A percentile compares a stretch with the other conserved stretches of the same genome.
Evolutionary conservation across 2,329 filamentous ascomycete genomes (phyloP).

Genomic region (Mycosphaerella sp.): DNA sequence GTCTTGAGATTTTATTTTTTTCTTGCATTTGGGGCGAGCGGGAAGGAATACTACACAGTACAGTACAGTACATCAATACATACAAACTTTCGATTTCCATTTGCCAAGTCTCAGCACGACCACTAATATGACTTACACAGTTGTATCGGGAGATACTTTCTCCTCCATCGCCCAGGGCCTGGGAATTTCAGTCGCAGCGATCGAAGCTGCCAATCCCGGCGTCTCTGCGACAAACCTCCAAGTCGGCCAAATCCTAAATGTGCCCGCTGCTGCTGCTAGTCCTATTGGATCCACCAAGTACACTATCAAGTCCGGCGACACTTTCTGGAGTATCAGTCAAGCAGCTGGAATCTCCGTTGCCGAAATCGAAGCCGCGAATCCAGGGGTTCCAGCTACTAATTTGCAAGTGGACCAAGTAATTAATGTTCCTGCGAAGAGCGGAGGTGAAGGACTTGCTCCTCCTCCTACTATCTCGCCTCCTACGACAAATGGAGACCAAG

Average conservation of each 20-base stretch:
- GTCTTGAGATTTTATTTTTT: no score
- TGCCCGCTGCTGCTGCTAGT: background rate
- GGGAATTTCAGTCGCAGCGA: constrained; percentile 1
- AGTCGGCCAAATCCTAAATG: constrained; percentile 9
- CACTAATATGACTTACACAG: constrained; percentile 4
- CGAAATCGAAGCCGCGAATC: constrained; percentile 6
- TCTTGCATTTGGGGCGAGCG: no score
- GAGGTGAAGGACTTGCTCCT: background rate
- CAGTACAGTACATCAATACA: no score
- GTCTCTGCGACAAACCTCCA: background rate
- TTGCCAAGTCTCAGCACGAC: background rate
- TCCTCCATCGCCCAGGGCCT: constrained; percentile 9
- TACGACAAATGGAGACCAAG: no score
- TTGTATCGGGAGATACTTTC: constrained; percentile 7
- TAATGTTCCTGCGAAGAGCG: background rate
- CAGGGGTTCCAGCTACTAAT: constrained; percentile 4
- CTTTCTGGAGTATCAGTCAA: constrained; percentile 4
- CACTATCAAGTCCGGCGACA: constrained; percentile 8
- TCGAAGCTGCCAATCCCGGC: constrained; percentile 8
- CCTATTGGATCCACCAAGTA: background rate
- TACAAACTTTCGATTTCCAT: no score
- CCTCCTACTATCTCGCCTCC: background rate
- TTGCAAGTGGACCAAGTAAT: constrained; percentile 5
- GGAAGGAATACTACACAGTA: no score
- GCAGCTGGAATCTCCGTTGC: constrained; percentile 1